Conservation (phyloP, 2,329 filamentous ascomycete genomes). For the Chrysoporthe austroafricana region DNA sequence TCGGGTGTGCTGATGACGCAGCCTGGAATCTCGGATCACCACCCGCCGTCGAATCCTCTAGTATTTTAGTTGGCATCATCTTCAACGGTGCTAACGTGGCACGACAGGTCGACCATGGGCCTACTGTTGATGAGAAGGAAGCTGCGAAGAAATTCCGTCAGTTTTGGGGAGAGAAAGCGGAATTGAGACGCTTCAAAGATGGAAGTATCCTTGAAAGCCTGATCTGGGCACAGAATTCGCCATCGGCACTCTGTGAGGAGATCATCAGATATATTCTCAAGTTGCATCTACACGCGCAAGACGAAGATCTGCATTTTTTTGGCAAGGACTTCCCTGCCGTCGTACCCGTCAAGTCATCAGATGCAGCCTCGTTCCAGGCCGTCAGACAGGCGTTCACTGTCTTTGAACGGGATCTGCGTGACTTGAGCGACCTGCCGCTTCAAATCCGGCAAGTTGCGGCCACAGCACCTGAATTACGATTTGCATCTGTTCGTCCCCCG, state of each 20-base stretch:
- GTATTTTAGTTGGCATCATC: constrained; percentile 67
- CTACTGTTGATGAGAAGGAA: constrained; percentile 81
- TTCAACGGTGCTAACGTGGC: constrained; percentile 74
- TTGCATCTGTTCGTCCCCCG: constrained; percentile 65
- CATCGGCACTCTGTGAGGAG: constrained; percentile 73
- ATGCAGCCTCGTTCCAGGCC: constrained; percentile 66
- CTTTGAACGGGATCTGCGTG: constrained; percentile 77
- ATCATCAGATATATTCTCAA: constrained; percentile 74
- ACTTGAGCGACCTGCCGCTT: constrained; percentile 82
- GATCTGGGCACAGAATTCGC: constrained; percentile 73
- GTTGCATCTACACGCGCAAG: constrained; percentile 67
- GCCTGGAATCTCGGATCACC: constrained; percentile 55
- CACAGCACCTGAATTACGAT: constrained; percentile 73
- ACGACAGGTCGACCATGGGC: constrained; percentile 85
- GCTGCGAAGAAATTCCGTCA: constrained; percentile 80
- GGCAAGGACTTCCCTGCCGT: constrained; percentile 56
- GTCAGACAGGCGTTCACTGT: constrained; percentile 71
- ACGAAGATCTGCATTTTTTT: constrained; percentile 56
- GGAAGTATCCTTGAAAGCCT: constrained; percentile 92
- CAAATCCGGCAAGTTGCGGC: constrained; percentile 80
- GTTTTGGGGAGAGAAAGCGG: constrained; percentile 95
- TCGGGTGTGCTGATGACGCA: neutral
- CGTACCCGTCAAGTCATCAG: constrained; percentile 50
- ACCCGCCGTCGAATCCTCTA: constrained; percentile 33
- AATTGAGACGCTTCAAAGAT: constrained; percentile 92